These are phyloP conservation scores for Phoma sp. DNA, from an alignment of 2,329 filamentous ascomycete species.

Conservation along the genomic window DNA sequence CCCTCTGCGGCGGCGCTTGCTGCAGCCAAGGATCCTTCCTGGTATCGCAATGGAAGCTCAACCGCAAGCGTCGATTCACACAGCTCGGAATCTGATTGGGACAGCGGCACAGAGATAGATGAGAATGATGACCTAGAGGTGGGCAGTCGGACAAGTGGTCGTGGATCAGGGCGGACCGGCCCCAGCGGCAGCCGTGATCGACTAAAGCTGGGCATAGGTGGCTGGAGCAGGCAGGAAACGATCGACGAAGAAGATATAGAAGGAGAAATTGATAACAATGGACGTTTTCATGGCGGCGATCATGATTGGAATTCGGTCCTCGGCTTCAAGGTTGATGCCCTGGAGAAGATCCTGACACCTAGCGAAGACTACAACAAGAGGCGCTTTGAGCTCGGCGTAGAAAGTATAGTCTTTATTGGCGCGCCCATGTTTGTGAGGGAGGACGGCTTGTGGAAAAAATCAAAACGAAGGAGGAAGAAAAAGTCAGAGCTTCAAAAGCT, in stretches of 20 bases:
- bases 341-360: conserved; percentile 50
- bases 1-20: conserved; percentile 43
- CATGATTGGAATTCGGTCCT: conserved; percentile 48
- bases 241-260: conserved; percentile 46
- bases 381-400: conserved; percentile 49
- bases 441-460: conserved; percentile 50
- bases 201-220: conserved; percentile 31
- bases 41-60: conserved; percentile 47
- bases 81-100: conserved; percentile 46
- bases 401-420: conserved; percentile 49
- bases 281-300: conserved; percentile 34
- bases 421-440: conserved; percentile 52
- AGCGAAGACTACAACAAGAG: conserved; percentile 48
- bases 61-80: conserved; percentile 43
- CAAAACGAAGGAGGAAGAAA: conserved; percentile 40
- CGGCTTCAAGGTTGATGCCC: conserved; percentile 48
- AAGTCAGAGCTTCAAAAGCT: conserved; percentile 27
- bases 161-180: conserved; percentile 36
- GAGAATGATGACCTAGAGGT: conserved; percentile 42
- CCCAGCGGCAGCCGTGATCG: conserved; percentile 28
- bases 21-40: conserved; percentile 40
- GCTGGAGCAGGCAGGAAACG: conserved; percentile 44
- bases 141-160: conserved; percentile 45
- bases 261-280: conserved; percentile 18
- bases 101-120: conserved; percentile 42